phyloP scores from a whole-genome alignment of 2,329 filamentous ascomycete species.

The Immersiporthe knoxdaviesiana region DNA sequence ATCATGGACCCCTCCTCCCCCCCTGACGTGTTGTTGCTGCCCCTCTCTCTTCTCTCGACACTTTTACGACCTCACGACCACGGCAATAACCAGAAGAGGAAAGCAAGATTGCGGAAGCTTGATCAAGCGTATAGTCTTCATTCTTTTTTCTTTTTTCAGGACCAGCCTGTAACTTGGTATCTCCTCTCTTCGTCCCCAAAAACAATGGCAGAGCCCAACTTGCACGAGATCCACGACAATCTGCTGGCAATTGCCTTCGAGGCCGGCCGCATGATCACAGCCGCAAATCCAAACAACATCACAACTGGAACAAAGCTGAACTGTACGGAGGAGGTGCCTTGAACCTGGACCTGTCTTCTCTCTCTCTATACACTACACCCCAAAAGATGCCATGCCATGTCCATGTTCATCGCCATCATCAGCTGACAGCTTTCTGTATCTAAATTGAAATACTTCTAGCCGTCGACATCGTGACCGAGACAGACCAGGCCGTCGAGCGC shows the following conservation, averaged over 20 bases:
- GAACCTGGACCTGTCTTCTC: background rate
- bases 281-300: slow-evolving; percentile 62
- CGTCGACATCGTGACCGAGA: slow-evolving; percentile 70
- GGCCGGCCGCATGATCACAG: slow-evolving; percentile 67
- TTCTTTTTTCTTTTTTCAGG: no score
- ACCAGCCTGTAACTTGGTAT: no score
- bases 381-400: background rate
- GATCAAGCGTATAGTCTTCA: no score
- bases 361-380: slow-evolving; percentile 3
- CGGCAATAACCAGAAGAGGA: background rate
- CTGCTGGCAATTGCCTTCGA: slow-evolving; percentile 63
- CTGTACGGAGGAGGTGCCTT: slow-evolving; percentile 47
- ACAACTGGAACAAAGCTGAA: slow-evolving; percentile 66
- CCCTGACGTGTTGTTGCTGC: background rate
- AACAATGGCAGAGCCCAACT: slow-evolving; percentile 63
- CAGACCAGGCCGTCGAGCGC: slow-evolving; percentile 67
- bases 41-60: background rate
- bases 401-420: background rate
- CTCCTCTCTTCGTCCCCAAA: no score
- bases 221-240: slow-evolving; percentile 64
- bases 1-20: background rate
- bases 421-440: background rate
- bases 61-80: background rate
- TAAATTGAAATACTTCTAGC: slow-evolving; percentile 46
- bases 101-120: no score